Evolutionary conservation across 75 land plant species (phyloP).

Genomic region (Picea sitchensis): DNA sequence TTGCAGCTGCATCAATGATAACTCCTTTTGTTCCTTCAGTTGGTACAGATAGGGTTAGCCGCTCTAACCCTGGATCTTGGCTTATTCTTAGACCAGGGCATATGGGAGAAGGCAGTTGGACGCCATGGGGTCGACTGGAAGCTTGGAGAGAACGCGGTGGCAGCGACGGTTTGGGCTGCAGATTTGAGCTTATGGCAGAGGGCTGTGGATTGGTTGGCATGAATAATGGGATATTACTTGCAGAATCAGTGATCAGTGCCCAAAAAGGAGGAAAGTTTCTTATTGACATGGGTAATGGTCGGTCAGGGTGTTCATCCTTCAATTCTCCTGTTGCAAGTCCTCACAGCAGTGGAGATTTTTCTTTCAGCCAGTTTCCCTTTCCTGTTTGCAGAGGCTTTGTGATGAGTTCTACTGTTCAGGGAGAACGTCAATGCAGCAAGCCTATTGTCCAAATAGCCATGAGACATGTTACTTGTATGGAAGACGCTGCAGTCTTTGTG

Average conservation of each 20-base stretch:
- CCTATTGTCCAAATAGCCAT: conserved; percentile 60
- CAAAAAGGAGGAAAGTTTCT: conserved; percentile 54
- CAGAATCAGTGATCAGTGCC: conserved; percentile 49
- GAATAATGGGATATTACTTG: conserved; percentile 43
- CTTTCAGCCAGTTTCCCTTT: conserved; percentile 21
- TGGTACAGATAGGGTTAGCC: conserved; percentile 82
- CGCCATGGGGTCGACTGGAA: conserved; percentile 52
- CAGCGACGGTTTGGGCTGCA: conserved; percentile 28
- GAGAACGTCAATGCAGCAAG: conserved; percentile 46
- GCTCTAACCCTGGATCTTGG: conserved; percentile 94
- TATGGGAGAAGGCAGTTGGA: conserved; percentile 20
- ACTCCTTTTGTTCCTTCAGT: conserved; percentile 95
- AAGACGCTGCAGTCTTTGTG: conserved; percentile 70
- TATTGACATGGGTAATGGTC: conserved; percentile 46
- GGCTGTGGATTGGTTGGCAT: conserved; percentile 7
- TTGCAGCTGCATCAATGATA: conserved; percentile 94
- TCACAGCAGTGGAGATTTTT: conserved; percentile 35
- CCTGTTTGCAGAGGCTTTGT: conserved; percentile 31
- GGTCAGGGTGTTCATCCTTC: conserved; percentile 14
- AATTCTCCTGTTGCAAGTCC: conserved; percentile 39
- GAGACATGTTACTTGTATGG: conserved; percentile 64
- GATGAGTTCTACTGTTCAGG: conserved; percentile 62
- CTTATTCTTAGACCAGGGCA: conserved; percentile 79
- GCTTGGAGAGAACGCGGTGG: conserved; percentile 54
- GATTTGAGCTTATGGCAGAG: conserved; percentile 44